These are phyloP conservation scores for Halteria grandinella DNA, from an alignment of 73 alveolate genomes.

Conservation along the genomic window DNA sequence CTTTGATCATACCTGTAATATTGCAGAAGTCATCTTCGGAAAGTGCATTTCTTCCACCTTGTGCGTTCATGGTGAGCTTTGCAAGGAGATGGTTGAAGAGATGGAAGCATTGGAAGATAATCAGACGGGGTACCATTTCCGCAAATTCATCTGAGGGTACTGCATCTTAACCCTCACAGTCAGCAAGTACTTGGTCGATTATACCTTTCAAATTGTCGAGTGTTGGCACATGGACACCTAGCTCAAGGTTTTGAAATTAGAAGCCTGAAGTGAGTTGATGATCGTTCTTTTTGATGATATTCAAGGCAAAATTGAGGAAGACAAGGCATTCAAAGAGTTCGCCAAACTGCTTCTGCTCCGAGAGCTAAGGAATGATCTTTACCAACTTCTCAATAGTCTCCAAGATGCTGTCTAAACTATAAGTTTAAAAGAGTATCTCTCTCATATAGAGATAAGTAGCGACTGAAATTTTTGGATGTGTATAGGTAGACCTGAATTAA, in stretches of 20 bases:
- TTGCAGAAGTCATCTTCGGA: background rate
- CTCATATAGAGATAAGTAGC: slow-evolving; percentile 14
- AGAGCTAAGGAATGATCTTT: background rate
- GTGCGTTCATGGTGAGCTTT: background rate
- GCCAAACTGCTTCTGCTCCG: background rate
- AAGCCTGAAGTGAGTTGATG: background rate
- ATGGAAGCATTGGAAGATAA: slow-evolving; percentile 17
- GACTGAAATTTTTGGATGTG: slow-evolving; percentile 12
- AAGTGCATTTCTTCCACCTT: background rate
- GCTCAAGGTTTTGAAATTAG: background rate
- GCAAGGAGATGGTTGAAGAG: background rate
- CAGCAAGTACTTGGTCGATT: too few species aligned
- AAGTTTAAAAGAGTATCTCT: slow-evolving; percentile 1
- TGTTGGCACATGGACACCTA: background rate
- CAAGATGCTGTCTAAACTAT: background rate
- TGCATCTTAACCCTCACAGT: too few species aligned
- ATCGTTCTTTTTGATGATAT: slow-evolving; percentile 7
- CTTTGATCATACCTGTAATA: background rate
- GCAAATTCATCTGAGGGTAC: too few species aligned
- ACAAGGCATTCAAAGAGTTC: slow-evolving; percentile 11
- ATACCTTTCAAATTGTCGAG: background rate
- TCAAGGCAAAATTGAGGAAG: slow-evolving; percentile 25
- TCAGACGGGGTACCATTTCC: background rate
- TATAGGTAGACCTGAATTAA: background rate
- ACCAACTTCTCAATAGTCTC: background rate